phyloP scores from a whole-genome alignment of 352 stramenopile genomes.

The Phytophthora foliorum region DNA sequence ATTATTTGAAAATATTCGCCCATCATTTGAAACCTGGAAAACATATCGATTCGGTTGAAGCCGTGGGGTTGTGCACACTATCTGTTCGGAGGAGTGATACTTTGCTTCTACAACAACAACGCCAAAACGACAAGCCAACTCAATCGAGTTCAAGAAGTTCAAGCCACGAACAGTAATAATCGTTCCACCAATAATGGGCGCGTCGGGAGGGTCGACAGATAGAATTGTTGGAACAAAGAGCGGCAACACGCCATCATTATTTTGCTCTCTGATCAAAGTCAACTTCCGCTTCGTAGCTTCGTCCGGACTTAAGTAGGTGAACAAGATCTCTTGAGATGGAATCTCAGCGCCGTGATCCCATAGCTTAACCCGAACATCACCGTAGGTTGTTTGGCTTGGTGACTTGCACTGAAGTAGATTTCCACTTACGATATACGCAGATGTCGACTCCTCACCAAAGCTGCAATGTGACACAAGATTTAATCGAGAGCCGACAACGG shows the following conservation, averaged over 20 bases:
- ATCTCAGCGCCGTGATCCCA: conserved; percentile 52
- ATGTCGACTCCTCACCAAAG: conserved; percentile 56
- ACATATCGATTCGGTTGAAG: conserved; percentile 62
- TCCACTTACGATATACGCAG: conserved; percentile 41
- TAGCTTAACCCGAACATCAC: conserved; percentile 54
- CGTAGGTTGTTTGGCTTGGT: conserved; percentile 46
- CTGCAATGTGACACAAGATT: conserved; percentile 71
- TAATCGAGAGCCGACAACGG: conserved; percentile 58
- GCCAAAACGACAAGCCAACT: conserved; percentile 91
- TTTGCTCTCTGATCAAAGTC: conserved; percentile 8
- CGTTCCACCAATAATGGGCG: conserved; percentile 55
- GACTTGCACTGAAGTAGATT: conserved; percentile 47
- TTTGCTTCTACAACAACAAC: conserved; percentile 47
- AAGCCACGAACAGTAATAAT: conserved; percentile 75
- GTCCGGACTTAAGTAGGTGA: conserved; percentile 54
- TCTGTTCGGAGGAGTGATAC: conserved; percentile 55
- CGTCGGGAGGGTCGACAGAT: conserved; percentile 26
- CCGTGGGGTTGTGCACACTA: conserved; percentile 75
- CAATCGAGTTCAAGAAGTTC: conserved; percentile 79
- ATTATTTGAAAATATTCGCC: conserved; percentile 64
- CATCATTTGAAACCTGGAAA: conserved; percentile 88
- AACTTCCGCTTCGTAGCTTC: conserved; percentile 16
- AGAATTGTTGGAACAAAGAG: conserved; percentile 24
- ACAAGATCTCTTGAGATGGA: conserved; percentile 42
- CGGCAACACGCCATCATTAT: neutral